These are phyloP conservation scores for Tillandsia fasciculata DNA, from an alignment of 176 grass and related monocot genomes.

Conservation along the genomic window DNA sequence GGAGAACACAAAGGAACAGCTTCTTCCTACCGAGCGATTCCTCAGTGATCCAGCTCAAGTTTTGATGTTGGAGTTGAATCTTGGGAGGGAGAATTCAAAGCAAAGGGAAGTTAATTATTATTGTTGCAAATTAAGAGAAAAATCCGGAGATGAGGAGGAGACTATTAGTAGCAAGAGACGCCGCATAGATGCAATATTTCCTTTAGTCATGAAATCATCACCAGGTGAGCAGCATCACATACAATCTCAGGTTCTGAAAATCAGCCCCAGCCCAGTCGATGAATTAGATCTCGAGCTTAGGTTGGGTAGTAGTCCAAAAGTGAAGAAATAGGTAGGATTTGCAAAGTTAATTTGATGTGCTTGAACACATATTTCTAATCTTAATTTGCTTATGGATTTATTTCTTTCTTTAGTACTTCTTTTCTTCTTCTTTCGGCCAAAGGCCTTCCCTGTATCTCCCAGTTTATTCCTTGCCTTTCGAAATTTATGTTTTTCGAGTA, in stretches of 20 bases:
- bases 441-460: not conserved
- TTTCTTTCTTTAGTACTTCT: not conserved
- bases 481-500: not conserved
- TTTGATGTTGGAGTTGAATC: not conserved
- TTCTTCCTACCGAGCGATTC: not conserved
- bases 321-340: constrained; percentile 7
- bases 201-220: not conserved
- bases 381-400: not conserved
- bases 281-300: constrained; percentile 23
- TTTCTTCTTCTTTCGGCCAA: not conserved
- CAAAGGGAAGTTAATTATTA: not conserved
- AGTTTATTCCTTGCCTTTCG: not conserved
- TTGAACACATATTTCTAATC: not conserved
- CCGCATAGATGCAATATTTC: not conserved
- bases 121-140: not conserved
- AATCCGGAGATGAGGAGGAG: not conserved
- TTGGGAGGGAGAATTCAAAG: not conserved
- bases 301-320: constrained; percentile 3
- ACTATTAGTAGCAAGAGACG: constrained; percentile 1
- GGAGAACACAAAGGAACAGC: no score
- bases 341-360: not conserved
- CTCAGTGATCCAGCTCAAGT: not conserved
- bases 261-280: not conserved
- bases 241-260: not conserved
- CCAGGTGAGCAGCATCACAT: not conserved